Base-by-base conservation (phyloP, 768 basidiomycete genomes). In the Termitomyces sp. region DNA sequence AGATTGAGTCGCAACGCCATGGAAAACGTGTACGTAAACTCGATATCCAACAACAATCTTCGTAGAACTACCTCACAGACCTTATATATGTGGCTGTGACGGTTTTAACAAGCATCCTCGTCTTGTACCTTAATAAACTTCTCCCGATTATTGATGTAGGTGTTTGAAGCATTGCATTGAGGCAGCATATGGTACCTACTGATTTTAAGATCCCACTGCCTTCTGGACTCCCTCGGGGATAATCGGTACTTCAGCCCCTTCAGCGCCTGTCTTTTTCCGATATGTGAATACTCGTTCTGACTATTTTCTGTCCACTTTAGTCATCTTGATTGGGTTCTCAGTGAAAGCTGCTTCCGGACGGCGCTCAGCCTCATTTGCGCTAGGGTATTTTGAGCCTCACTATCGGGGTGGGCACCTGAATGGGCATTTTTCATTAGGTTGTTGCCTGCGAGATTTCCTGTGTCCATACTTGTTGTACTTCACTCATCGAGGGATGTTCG, bases 341-440 rank as follows among this genome's bases (percentile, higher is more conserved):
- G 75, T 70, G 17, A 85, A 83, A 67, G 84, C 84, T 3, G 78
- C 79, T 1, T 68, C 70, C n/a, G 83, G 84, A 1, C 77, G 80
- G 16, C 78, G 76, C 49, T 73, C 84, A 12, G 81, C 77, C 1
- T 69, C 76, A 1, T 87, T 79, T 62, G 85, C 81, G 0, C 72
- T 87, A 1, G 77, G 77, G 11, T 75, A 80, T 56, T 88, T 85
- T 54, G 79, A 86, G 71, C 80, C 1, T 79, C 83, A n/a, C 67
- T 71, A n/a, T 82, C 85, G 0, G 86, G 86, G 5, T 87, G 85
- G 85, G 77, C 77, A 2, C 75, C 81, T 14, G 86, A 82, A 34
- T 87, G 84, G 84, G 76, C 83, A 0, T 88, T 86, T 64, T 87
- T 86, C 66, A 82, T 86, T 32, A 84, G 85, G 32, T 63, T 85